phyloP scores from a whole-genome alignment of 129 eudicot genomes.

The Apium graveolens region DNA sequence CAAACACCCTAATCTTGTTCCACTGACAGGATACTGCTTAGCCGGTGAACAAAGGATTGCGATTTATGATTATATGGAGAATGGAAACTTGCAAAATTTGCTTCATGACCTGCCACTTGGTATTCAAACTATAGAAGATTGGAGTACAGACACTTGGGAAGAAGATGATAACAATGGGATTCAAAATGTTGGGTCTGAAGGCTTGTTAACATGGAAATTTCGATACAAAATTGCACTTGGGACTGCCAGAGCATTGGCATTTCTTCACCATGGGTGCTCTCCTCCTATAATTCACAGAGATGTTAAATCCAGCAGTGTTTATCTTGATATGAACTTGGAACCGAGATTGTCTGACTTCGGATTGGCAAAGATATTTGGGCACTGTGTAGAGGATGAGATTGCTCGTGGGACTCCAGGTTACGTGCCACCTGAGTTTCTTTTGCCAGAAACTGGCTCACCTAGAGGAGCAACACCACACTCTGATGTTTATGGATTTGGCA shows the following conservation, averaged over 20 bases:
- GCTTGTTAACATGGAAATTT: conserved; percentile 52
- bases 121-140: conserved; percentile 56
- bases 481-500: conserved; percentile 81
- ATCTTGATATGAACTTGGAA: conserved; percentile 64
- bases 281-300: conserved; percentile 79
- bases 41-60: conserved; percentile 81
- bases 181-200: conserved; percentile 44
- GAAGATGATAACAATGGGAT: conserved; percentile 43
- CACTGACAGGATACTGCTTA: conserved; percentile 71
- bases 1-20: conserved; percentile 77
- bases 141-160: conserved; percentile 81
- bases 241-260: conserved; percentile 75
- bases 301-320: conserved; percentile 68
- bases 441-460: conserved; percentile 40
- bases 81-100: conserved; percentile 66
- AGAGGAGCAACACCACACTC: conserved; percentile 45
- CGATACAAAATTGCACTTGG: conserved; percentile 66
- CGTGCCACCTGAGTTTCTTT: conserved; percentile 43
- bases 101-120: conserved; percentile 72
- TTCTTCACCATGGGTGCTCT: conserved; percentile 88
- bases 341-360: conserved; percentile 81
- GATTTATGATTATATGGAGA: conserved; percentile 75
- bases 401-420: conserved; percentile 58
- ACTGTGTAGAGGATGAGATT: conserved; percentile 36
- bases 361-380: conserved; percentile 62